Conservation (phyloP, 805 yeast genomes). For the Starmerella kuoi region DNA sequence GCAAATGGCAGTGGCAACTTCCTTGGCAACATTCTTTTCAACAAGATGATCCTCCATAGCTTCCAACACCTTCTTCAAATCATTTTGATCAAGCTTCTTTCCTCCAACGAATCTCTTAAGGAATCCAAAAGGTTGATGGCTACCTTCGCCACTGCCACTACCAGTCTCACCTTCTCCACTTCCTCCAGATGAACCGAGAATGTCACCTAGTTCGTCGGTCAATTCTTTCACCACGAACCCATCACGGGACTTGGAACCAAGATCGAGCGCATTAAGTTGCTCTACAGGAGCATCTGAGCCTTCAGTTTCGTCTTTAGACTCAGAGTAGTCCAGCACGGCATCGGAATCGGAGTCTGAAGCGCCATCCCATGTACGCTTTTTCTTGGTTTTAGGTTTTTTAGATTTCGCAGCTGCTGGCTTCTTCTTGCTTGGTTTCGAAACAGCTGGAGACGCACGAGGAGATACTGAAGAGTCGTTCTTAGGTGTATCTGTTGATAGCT, state of each 20-base stretch:
- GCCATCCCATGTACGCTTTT: constrained; percentile 51
- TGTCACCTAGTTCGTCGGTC: constrained; percentile 39
- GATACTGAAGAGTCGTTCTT: neutral
- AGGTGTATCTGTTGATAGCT: too few species aligned
- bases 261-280: constrained; percentile 25
- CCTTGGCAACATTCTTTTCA: constrained; percentile 81
- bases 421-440: neutral
- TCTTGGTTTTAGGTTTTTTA: constrained; percentile 26
- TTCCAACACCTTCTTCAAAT: constrained; percentile 51
- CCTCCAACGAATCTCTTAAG: constrained; percentile 55
- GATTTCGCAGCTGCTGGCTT: constrained; percentile 4
- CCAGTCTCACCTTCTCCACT: neutral
- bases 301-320: constrained; percentile 20
- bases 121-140: constrained; percentile 42
- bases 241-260: constrained; percentile 34
- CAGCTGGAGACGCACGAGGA: neutral
- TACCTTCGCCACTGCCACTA: constrained; percentile 4
- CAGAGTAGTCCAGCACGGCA: constrained; percentile 46
- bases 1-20: constrained; percentile 64
- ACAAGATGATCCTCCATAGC: constrained; percentile 66
- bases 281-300: constrained; percentile 25
- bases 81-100: constrained; percentile 48
- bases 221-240: constrained; percentile 62
- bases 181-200: constrained; percentile 22
- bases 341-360: constrained; percentile 36